Base-by-base conservation (phyloP, 768 basidiomycete species). In the Hemileccinum rubropunctum region DNA sequence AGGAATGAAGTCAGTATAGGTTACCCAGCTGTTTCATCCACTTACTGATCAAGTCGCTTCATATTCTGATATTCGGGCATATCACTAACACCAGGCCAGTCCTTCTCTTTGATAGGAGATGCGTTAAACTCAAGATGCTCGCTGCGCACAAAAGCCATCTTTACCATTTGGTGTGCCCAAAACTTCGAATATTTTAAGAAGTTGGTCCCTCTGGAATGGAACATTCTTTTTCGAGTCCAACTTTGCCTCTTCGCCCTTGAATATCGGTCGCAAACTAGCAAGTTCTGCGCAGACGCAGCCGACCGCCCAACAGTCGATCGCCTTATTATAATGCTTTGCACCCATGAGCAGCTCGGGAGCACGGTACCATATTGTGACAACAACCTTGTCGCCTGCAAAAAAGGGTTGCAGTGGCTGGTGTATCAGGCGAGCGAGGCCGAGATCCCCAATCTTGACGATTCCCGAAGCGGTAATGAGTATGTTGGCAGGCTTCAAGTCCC, bases 301-400 rank as follows among this genome's bases (percentile, higher is more conserved):
- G 6, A 98, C 85, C 21, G 97, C 95, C 97, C 97, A 99, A 47
- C 92, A 84, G 64, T 99, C 94, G 35, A 98, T 85, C 4, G 95
- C 90, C 58, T 91, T 93, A 57, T 97, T 95, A 68, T 99, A 99
- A 69, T 99, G 97, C 55, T 94, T 92, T 1, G 95, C 93, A 23
- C 97, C 95, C 72, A 99, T 79, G 10, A 99, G 78, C 3, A 99
- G 81, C 64, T 99, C 97, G 0, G 97, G 97, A 7, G 93, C 92
- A 45, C 97, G 89, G 66, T 99, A 99, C 97, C 97, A 98, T 62
- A 99, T 98, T 0, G 97, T 99, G 12, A 99, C 97, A 32, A 98
- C 97, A 23, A 99, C 95, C 62, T 98, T 98, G 71, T 99, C 97
- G 14, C 95, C 95, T 0, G 84, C 84, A 64, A 91, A 93, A 2